phyloP scores from a whole-genome alignment of 2,329 filamentous ascomycete species.

The Emmonsiellopsis sp. region DNA sequence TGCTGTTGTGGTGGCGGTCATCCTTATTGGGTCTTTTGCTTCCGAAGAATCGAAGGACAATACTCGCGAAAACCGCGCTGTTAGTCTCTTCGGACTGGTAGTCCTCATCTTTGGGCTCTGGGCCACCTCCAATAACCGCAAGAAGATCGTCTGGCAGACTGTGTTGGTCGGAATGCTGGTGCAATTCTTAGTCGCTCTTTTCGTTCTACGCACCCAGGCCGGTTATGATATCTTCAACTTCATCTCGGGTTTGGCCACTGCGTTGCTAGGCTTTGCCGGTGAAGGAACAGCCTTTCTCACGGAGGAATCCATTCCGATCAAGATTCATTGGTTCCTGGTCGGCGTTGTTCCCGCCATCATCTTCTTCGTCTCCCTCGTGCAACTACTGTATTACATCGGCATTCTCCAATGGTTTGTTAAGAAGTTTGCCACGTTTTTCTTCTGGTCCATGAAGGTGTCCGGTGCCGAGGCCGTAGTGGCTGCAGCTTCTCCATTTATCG shows the following conservation, averaged over 20 bases:
- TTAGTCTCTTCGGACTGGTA: conserved; percentile 69
- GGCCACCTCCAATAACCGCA: conserved; percentile 61
- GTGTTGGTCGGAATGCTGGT: conserved; percentile 82
- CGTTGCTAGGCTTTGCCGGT: conserved; percentile 65
- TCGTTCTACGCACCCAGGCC: conserved; percentile 70
- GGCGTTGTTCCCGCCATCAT: conserved; percentile 83
- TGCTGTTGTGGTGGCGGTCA: conserved; percentile 55
- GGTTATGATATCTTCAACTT: conserved; percentile 91
- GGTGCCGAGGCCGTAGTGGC: conserved; percentile 91
- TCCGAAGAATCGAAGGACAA: conserved; percentile 65
- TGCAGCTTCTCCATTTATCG: conserved; percentile 86
- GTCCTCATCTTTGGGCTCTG: conserved; percentile 63
- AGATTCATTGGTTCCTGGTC: conserved; percentile 59
- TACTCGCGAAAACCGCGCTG: conserved; percentile 67
- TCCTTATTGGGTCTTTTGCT: conserved; percentile 69
- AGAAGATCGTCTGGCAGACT: conserved; percentile 56
- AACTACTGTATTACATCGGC: conserved; percentile 72
- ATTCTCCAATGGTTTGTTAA: conserved; percentile 81
- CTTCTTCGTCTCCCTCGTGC: conserved; percentile 91
- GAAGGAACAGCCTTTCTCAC: conserved; percentile 68
- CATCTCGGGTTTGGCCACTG: conserved; percentile 64
- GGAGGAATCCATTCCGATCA: conserved; percentile 29
- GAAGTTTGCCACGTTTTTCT: conserved; percentile 86
- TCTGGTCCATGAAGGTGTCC: conserved; percentile 78
- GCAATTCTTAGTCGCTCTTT: conserved; percentile 81